Conservation (phyloP, 2,329 filamentous ascomycete species). For the Penicillium sp. region DNA sequence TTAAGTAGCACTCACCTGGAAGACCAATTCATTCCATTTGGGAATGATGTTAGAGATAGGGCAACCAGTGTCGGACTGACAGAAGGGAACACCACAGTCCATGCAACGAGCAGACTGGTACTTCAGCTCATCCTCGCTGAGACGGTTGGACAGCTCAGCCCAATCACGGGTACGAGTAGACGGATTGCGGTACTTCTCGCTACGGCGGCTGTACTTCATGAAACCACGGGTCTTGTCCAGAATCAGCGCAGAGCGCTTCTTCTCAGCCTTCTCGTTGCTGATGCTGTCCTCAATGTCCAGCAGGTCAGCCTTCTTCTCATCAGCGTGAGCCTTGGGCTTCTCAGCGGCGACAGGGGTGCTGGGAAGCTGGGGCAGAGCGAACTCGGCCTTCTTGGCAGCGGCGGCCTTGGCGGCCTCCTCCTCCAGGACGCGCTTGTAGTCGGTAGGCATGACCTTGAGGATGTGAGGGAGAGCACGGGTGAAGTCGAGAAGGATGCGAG, state of each 20-base stretch:
- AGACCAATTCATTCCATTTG: conserved; percentile 89
- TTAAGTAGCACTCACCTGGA: too few species aligned
- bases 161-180: conserved; percentile 89
- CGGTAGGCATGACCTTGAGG: conserved; percentile 89
- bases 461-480: conserved; percentile 88
- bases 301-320: conserved; percentile 71
- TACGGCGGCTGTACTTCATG: conserved; percentile 93
- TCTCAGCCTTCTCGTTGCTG: conserved; percentile 81
- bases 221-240: conserved; percentile 98
- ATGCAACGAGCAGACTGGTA: conserved; percentile 97
- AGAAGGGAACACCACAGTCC: conserved; percentile 99
- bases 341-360: conserved; percentile 61
- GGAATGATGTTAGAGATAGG: conserved; percentile 98
- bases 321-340: conserved; percentile 64
- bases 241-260: conserved; percentile 86
- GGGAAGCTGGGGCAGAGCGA: conserved; percentile 77
- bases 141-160: conserved; percentile 84
- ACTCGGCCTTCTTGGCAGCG: conserved; percentile 82
- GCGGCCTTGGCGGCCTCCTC: conserved; percentile 87
- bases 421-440: conserved; percentile 91
- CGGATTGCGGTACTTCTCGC: conserved; percentile 88
- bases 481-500: conserved; percentile 93
- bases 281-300: conserved; percentile 93
- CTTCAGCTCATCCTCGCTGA: conserved; percentile 94
- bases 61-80: conserved; percentile 93